Conservation (phyloP, 139 green algal species). For the Eudorina sp. region DNA sequence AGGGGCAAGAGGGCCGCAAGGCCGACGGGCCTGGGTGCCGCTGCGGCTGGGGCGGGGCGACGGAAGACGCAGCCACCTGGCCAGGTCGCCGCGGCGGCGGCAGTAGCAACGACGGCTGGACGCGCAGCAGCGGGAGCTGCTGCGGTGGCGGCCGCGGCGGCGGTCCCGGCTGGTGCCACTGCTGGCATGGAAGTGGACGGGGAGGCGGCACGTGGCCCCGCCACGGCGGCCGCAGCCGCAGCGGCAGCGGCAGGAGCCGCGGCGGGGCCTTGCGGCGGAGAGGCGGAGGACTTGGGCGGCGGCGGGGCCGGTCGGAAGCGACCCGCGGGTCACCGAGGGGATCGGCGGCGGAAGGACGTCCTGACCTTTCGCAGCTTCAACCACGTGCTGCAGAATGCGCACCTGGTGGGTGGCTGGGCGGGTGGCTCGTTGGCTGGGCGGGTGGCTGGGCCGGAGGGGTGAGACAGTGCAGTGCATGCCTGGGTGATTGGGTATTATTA, state of each 20-base stretch:
- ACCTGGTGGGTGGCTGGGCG: conserved; percentile 24
- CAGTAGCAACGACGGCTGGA: neutral
- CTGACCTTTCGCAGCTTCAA: conserved; percentile 87
- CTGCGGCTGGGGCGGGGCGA: too few relatives aligned
- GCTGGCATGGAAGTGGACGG: neutral
- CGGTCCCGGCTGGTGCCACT: neutral
- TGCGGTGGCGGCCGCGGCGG: neutral
- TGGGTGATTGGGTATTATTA: too few relatives aligned
- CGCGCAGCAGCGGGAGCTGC: neutral
- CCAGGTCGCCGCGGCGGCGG: neutral
- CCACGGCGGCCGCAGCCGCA: neutral
- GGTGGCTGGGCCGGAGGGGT: too few relatives aligned
- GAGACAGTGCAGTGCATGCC: too few relatives aligned
- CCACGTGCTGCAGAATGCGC: conserved; percentile 66
- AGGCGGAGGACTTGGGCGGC: neutral
- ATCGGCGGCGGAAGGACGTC: neutral
- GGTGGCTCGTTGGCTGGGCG: neutral
- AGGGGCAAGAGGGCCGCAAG: neutral
- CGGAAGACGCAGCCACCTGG: too few relatives aligned
- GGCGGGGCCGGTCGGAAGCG: neutral
- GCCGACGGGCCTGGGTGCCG: too few relatives aligned
- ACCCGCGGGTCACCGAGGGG: neutral
- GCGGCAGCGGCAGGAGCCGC: neutral
- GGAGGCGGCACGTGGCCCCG: neutral
- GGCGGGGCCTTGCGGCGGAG: neutral